Evolutionary conservation across 2,329 filamentous ascomycete genomes (phyloP).

Genomic region (Pestalotiopsis sp.): DNA sequence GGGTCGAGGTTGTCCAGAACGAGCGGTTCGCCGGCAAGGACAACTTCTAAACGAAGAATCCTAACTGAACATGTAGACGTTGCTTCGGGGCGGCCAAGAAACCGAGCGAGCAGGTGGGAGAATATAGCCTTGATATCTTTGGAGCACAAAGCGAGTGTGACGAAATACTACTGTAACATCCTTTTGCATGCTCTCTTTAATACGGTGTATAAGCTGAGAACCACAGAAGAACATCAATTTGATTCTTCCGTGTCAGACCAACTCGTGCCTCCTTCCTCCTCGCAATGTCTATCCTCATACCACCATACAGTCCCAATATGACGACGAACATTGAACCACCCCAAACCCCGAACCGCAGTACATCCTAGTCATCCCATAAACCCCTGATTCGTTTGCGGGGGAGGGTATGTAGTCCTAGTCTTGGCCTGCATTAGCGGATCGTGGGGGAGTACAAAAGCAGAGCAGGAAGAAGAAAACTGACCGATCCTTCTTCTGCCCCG

Average conservation of each 20-base stretch:
- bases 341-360: background rate
- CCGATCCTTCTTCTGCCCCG: background rate
- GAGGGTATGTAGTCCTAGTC: background rate
- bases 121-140: too few relatives aligned
- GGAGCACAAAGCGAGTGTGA: too few relatives aligned
- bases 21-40: constrained; percentile 61
- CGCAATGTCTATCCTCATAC: background rate
- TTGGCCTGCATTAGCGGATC: constrained; percentile 10
- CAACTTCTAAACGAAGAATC: constrained; percentile 45
- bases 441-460: constrained; percentile 1
- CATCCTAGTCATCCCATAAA: background rate
- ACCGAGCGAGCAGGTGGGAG: too few relatives aligned
- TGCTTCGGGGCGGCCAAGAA: too few relatives aligned
- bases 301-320: background rate
- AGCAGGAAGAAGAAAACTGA: background rate
- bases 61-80: background rate
- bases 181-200: too few relatives aligned
- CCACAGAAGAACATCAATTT: too few relatives aligned
- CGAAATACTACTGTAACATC: too few relatives aligned
- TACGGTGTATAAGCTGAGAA: too few relatives aligned
- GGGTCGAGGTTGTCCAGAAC: constrained; percentile 82
- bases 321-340: background rate
- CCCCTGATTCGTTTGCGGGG: constrained; percentile 2
- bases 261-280: background rate
- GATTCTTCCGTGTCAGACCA: too few relatives aligned